Conservation (phyloP, 345 rosid species). For the Ricinus communis region DNA sequence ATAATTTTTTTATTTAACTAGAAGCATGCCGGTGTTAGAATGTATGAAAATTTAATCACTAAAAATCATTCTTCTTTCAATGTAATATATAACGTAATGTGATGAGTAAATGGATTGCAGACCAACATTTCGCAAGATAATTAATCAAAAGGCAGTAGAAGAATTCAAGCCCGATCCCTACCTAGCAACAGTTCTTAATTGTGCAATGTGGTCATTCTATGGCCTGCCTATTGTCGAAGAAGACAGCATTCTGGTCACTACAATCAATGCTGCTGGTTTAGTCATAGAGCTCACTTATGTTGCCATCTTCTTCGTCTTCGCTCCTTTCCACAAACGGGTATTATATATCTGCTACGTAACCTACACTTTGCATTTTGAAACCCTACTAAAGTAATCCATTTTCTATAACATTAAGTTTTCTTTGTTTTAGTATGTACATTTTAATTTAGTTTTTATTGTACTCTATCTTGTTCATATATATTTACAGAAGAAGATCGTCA, state of each 20-base stretch:
- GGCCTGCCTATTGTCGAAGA: conserved; percentile 69
- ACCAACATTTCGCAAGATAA: conserved; percentile 56
- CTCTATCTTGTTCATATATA: neutral
- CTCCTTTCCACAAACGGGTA: conserved; percentile 41
- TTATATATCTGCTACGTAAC: too few species aligned
- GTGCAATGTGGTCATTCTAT: conserved; percentile 68
- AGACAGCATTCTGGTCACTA: conserved; percentile 52
- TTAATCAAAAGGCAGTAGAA: conserved; percentile 46
- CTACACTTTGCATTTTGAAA: too few species aligned
- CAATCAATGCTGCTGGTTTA: conserved; percentile 64
- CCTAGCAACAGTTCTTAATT: conserved; percentile 64
- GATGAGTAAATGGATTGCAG: conserved; percentile 48
- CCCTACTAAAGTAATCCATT: too few species aligned
- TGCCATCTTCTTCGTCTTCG: conserved; percentile 48
- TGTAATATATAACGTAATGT: too few species aligned
- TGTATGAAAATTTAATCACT: too few species aligned
- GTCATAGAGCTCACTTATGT: conserved; percentile 52
- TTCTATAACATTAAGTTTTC: too few species aligned
- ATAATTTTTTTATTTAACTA: neutral
- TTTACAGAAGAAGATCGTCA: conserved; percentile 35
- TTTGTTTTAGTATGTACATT: too few species aligned
- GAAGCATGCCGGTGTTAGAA: too few species aligned
- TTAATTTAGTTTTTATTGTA: neutral
- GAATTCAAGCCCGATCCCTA: conserved; percentile 77
- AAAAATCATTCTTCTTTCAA: too few species aligned